Evolutionary conservation across 2,329 filamentous ascomycete genomes (phyloP), one percentile per base, ranked within the genome.

Genomic region (Domatiomyces globalis): DNA sequence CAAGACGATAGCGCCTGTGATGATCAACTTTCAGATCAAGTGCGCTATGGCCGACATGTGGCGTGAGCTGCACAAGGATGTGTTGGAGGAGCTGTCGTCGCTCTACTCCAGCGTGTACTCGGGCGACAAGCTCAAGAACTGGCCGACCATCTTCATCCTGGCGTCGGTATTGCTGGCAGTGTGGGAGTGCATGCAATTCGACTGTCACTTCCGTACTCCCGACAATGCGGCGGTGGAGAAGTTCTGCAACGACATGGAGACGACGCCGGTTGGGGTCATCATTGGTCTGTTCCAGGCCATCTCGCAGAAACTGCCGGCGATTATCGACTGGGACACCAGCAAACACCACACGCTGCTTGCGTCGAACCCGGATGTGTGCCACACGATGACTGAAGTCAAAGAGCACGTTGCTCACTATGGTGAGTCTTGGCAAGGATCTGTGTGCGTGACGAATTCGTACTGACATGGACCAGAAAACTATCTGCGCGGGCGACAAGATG

Each of bases 1-100:
- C 63, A 90, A 90, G 74, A 89, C 84, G 36, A 82, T 95, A 56
- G 90, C 90, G 15, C 90, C 90, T 10, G 89, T 95, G 65, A 94
- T 96, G 89, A 94, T 96, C 79, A 96, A 95, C 75, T 95, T 95
- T 79, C 87, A 95, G 73, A 88, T 96, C 75, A 96, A 96, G 78
- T 92, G 86, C 63, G 89, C 89, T 50, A 83, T 96, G 71, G 90
- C 89, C 59, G 88, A 94, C 63, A 94, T 95, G 87, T 96, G 90
- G 90, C 88, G 90, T 58, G 89, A 95, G 69, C 76, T 96, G 52
- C 89, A 95, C 68, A 94, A 94, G 73, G 90, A 95, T 62, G 88
- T 95, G 39, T 77, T 96, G 2, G 89, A 94, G 72, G 90, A 96
- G 73, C 78, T 96, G 1, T 95, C 90, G 1, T 73, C 80, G 5